Evolutionary conservation across 768 basidiomycete species (phyloP), one percentile per base, ranked within the genome.

Genomic region (Calocybe gangraenosa): DNA sequence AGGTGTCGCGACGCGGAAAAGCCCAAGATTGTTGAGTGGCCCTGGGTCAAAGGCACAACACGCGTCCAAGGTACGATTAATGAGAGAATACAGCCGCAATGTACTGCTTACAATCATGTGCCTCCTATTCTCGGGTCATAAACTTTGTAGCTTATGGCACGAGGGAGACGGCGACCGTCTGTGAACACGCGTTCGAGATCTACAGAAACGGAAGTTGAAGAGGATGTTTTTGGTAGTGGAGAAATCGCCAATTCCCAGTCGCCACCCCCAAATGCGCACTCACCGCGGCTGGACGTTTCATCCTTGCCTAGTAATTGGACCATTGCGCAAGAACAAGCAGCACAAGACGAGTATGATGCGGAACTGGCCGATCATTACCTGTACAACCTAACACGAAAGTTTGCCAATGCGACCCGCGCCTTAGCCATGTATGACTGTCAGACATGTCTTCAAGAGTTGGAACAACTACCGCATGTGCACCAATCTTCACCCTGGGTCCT

Each of bases 321-420:
- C 6, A 65, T 75, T 47, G 74, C 70, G n/a, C 78, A 83, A 36
- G 85, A 87, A 56, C 82, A 78, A 60, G 79, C 77, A 15, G 81
- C 82, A 25, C 81, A 85, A 56, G 84, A 88, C 47, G 73, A 78
- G 33, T 83, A 84, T 54, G 84, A 84, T 51, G 70, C 68, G 32
- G 82, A 83, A 44, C 69, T 84, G 46, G 92, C 92, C 19, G 92
- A 95, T 44, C 75, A 87, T 56, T 85, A 87, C 65, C 73, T 96
- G 43, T 86, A 92, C 56, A 78, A 84, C 56, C 73, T 94, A 36
- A 78, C 88, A 65, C 79, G 89, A 50, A 74, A 74, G 44, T 95
- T 92, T 63, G 95, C 87, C 8, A 76, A 74, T 42, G 93, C 92
- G 11, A 78, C 80, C n/a, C 73, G 81, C 52, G 78, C 82, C 22